Conservation (phyloP, 805 yeast species). For the Candida succiphila region DNA sequence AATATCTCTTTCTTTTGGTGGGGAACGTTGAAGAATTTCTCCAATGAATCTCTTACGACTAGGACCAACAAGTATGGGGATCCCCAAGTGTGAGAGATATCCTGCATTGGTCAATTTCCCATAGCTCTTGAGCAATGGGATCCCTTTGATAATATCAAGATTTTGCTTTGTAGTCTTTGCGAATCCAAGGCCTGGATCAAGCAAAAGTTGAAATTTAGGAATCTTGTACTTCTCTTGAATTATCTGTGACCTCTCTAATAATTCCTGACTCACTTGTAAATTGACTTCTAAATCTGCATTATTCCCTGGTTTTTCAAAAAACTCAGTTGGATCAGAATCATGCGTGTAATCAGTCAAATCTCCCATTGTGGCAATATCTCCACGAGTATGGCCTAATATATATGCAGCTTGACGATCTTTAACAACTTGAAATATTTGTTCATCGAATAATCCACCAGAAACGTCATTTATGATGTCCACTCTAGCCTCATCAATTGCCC, state of each 20-base stretch:
- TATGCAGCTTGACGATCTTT: conserved; percentile 67
- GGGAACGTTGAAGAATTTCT: conserved; percentile 45
- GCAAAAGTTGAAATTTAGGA: conserved; percentile 78
- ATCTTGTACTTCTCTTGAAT: conserved; percentile 48
- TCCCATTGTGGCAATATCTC: conserved; percentile 68
- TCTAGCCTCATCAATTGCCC: conserved; percentile 60
- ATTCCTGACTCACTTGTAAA: conserved; percentile 39
- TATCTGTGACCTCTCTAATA: conserved; percentile 35
- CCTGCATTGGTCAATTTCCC: conserved; percentile 17
- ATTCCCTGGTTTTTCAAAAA: background rate
- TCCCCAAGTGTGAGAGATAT: conserved; percentile 35
- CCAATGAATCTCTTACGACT: conserved; percentile 87
- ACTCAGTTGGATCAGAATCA: conserved; percentile 17
- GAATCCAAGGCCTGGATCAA: conserved; percentile 96
- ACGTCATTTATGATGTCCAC: conserved; percentile 92
- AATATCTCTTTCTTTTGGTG: conserved; percentile 51
- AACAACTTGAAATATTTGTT: conserved; percentile 55
- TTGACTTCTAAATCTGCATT: background rate
- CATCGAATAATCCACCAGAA: conserved; percentile 69
- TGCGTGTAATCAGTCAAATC: conserved; percentile 40
- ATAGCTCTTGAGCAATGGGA: conserved; percentile 38
- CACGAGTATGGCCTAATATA: conserved; percentile 77
- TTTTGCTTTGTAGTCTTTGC: conserved; percentile 79
- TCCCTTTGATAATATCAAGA: conserved; percentile 46
- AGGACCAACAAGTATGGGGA: conserved; percentile 77